phyloP scores from a whole-genome alignment of 1,139 yeast species.

The Nakaseomyces nivariensis region DNA sequence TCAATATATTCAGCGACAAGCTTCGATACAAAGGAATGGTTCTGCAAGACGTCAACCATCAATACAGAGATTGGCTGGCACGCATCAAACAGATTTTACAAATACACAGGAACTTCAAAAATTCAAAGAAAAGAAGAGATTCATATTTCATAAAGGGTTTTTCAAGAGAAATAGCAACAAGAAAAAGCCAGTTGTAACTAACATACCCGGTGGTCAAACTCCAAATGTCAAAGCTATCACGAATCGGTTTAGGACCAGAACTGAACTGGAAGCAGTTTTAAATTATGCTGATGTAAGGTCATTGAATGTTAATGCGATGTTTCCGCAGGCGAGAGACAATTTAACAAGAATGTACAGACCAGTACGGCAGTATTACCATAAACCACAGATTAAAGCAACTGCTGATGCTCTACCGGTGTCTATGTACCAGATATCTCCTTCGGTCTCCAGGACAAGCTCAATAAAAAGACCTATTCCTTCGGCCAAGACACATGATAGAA shows the following conservation, averaged over 20 bases:
- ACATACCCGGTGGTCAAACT: not conserved
- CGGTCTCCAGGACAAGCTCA: not conserved
- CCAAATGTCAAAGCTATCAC: not conserved
- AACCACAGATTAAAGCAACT: not conserved
- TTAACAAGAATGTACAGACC: not conserved
- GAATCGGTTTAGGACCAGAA: not conserved
- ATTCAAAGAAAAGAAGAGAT: slow-evolving; percentile 10
- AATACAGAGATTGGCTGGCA: not conserved
- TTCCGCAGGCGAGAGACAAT: not conserved
- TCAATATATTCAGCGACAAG: not conserved
- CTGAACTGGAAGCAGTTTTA: slow-evolving; percentile 3
- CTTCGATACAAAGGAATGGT: not conserved
- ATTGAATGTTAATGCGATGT: not conserved
- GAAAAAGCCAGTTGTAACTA: not conserved
- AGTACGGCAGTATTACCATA: not conserved
- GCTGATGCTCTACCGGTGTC: not conserved
- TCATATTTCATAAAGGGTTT: slow-evolving; percentile 25
- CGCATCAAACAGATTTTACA: slow-evolving; percentile 15
- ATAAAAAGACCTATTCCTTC: not conserved
- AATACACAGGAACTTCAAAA: slow-evolving; percentile 13
- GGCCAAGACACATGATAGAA: not conserved
- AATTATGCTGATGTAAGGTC: slow-evolving; percentile 1
- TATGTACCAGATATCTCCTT: not conserved
- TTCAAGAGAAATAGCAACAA: slow-evolving; percentile 10
- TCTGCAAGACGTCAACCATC: not conserved